phyloP scores from a whole-genome alignment of 306 rosid species.

The Mimosa bimucronata region DNA sequence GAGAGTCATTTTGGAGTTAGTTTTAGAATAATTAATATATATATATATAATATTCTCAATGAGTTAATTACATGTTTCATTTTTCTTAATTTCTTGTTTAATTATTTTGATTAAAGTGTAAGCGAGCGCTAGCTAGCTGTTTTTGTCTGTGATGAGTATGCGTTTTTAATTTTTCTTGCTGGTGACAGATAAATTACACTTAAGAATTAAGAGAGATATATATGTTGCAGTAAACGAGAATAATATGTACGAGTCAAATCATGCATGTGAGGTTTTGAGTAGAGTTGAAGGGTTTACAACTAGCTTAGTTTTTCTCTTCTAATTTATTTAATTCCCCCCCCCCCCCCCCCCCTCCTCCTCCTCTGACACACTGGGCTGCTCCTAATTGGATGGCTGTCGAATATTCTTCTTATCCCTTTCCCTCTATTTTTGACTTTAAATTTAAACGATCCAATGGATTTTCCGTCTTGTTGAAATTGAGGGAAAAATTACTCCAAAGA shows the following conservation, averaged over 20 bases:
- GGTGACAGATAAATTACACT: conserved; percentile 2
- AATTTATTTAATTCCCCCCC: neutral
- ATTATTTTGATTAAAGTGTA: neutral
- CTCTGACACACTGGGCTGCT: neutral
- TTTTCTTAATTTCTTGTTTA: neutral
- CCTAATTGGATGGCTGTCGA: neutral
- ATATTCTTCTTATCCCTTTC: neutral
- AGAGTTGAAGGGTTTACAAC: neutral
- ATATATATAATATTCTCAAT: neutral
- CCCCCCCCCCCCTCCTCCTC: neutral
- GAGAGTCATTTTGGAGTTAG: conserved; percentile 10
- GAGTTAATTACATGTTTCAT: neutral
- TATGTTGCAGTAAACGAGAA: neutral
- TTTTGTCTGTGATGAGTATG: neutral
- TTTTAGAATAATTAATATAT: neutral
- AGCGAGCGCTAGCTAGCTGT: conserved; percentile 1
- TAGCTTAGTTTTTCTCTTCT: neutral
- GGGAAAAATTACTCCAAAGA: neutral
- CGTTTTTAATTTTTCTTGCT: neutral
- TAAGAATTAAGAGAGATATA: neutral
- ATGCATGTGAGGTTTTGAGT: conserved; percentile 11
- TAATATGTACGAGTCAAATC: neutral
- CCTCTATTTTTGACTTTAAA: neutral
- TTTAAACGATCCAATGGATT: neutral
- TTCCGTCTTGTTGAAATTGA: neutral